Percentiles rank a stretch among this genome's conserved stretches.
Conservation (phyloP, 2,329 filamentous ascomycete species). For the Microascus cirrosus region DNA sequence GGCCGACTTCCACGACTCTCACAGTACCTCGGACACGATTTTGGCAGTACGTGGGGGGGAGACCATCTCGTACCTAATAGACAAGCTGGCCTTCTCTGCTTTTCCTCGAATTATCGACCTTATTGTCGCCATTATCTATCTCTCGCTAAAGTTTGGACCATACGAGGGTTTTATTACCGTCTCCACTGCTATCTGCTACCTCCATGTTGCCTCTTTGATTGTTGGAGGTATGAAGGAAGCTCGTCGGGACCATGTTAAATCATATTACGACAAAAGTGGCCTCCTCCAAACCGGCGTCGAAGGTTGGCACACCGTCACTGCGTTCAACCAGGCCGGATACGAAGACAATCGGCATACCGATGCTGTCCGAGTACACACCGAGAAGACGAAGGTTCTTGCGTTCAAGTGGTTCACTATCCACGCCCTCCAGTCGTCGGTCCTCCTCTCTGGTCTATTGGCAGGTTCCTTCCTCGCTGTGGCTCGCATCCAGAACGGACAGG, state of each 20-base stretch:
- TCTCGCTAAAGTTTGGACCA: constrained; percentile 45
- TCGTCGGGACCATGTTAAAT: constrained; percentile 38
- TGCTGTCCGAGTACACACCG: constrained; percentile 24
- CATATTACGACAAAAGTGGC: constrained; percentile 43
- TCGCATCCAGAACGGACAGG: constrained; percentile 51
- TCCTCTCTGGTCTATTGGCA: constrained; percentile 59
- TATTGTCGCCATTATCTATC: constrained; percentile 45
- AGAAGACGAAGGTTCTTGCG: constrained; percentile 21
- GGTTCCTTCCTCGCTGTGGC: constrained; percentile 49
- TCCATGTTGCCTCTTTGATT: constrained; percentile 40
- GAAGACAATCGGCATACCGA: constrained; percentile 42
- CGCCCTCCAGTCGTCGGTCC: constrained; percentile 47
- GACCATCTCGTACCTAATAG: constrained; percentile 42
- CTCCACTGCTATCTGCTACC: constrained; percentile 44
- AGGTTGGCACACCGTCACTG: constrained; percentile 48
- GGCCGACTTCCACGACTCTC: constrained; percentile 50
- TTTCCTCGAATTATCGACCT: constrained; percentile 51
- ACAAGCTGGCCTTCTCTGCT: constrained; percentile 46
- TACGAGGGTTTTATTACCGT: constrained; percentile 54
- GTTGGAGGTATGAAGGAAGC: constrained; percentile 36
- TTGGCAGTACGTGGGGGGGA: constrained; percentile 44
- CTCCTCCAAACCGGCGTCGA: constrained; percentile 43
- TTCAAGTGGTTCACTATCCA: constrained; percentile 10
- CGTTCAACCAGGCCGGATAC: constrained; percentile 47
- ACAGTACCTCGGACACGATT: constrained; percentile 47